Conservation (phyloP, 352 stramenopile species). For the Pythium biforme region DNA sequence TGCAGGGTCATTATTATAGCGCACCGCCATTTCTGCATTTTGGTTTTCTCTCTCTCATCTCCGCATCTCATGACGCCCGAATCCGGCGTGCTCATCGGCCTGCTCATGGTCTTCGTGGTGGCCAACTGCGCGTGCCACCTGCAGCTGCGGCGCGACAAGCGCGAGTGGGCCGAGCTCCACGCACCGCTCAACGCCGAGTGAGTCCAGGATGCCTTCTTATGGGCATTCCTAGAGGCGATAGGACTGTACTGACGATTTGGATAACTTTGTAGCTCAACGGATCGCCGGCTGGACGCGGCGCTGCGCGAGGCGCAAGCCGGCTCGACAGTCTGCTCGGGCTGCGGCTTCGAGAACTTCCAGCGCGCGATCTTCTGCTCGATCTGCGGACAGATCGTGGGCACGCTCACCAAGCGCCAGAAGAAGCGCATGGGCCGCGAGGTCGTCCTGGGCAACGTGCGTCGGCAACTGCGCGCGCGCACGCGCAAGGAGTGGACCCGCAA, state of each 20-base stretch:
- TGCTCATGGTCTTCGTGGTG: conserved; percentile 17
- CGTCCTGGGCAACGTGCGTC: conserved; percentile 10
- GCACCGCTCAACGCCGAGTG: conserved; percentile 27
- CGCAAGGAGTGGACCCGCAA: conserved; percentile 44
- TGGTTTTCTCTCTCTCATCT: neutral
- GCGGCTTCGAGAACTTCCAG: conserved; percentile 34
- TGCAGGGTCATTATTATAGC: neutral
- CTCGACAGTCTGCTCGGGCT: conserved; percentile 23
- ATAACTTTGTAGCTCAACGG: conserved; percentile 16
- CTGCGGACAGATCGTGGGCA: conserved; percentile 25
- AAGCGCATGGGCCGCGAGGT: conserved; percentile 21
- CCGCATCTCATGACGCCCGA: conserved; percentile 19
- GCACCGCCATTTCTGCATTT: conserved; percentile 3
- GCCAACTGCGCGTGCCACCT: conserved; percentile 25
- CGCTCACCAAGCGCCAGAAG: conserved; percentile 15
- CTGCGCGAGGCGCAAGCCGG: conserved; percentile 25
- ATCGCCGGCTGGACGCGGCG: conserved; percentile 23
- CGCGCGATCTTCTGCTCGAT: conserved; percentile 26
- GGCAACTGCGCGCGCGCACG: conserved; percentile 8
- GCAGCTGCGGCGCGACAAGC: conserved; percentile 23
- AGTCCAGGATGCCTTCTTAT: neutral
- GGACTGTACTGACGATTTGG: too few relatives aligned
- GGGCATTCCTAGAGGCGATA: too few relatives aligned
- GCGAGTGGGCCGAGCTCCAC: conserved; percentile 27
- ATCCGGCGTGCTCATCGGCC: conserved; percentile 14